phyloP scores from a whole-genome alignment of 2,329 filamentous ascomycete genomes.

The Dactylonectria macrodidyma region DNA sequence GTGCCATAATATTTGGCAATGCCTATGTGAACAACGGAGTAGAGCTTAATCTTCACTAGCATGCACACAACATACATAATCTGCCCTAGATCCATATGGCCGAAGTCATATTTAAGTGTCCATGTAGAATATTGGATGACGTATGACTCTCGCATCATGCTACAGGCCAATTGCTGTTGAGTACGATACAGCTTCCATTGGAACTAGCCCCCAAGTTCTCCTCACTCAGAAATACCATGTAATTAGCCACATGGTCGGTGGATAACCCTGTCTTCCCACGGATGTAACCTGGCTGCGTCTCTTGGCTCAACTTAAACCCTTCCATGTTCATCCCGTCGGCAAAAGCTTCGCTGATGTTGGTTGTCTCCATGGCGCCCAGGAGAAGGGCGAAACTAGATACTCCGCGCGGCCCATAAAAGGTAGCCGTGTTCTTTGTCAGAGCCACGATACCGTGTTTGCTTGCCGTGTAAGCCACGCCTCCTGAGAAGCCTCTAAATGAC shows the following conservation, averaged over 20 bases:
- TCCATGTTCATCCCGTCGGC: constrained; percentile 52
- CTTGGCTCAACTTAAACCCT: constrained; percentile 47
- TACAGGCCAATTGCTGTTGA: constrained; percentile 57
- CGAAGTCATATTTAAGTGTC: no score
- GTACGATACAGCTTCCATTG: constrained; percentile 54
- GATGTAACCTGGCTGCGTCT: constrained; percentile 48
- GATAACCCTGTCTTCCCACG: constrained; percentile 48
- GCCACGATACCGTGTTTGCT: constrained; percentile 69
- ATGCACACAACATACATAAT: no score
- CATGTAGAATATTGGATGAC: no score
- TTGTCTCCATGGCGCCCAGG: constrained; percentile 68
- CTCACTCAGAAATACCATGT: constrained; percentile 53
- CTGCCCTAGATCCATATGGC: no score
- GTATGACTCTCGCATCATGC: constrained; percentile 23
- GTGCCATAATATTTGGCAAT: no score
- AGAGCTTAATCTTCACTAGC: no score
- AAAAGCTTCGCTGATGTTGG: constrained; percentile 67
- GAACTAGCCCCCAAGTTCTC: constrained; percentile 49
- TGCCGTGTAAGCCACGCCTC: constrained; percentile 65
- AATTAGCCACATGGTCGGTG: constrained; percentile 57
- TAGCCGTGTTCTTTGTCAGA: constrained; percentile 71
- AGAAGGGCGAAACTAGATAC: constrained; percentile 65
- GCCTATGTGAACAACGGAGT: no score
- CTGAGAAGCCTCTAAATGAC: constrained; percentile 56
- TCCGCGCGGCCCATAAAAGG: constrained; percentile 67